Base-by-base conservation (phyloP, 768 basidiomycete genomes). In the Trametes cingulata region DNA sequence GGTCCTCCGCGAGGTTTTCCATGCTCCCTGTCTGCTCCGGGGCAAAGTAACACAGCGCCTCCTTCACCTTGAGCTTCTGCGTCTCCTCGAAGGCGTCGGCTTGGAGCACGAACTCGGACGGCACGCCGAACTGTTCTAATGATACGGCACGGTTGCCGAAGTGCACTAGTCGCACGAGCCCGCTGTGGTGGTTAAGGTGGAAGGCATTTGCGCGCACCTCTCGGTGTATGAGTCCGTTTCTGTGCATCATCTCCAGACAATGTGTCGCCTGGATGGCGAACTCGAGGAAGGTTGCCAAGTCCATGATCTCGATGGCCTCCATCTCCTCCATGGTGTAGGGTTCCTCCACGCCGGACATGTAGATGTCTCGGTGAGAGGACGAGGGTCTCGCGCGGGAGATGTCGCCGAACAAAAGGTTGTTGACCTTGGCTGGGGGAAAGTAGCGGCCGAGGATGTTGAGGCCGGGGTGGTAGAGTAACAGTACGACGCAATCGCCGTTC, bases 181-280 rank as follows among this genome's bases (percentile, higher is more conserved):
- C 86, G 39, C 86, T 84, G 71, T 87, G 84, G 1, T 85, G 79
- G 65, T 87, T 88, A 29, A 87, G 76, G 71, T 90, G 88, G 69
- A 88, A 90, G 1, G 87, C 87, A 67, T 90, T 90, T 17, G 87
- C 87, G 22, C 88, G 84, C 29, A 90, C 87, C 83, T 91, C 89
- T 57, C 87, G 80, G 69, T 91, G 89, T 17, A 85, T 80, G 42
- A 85, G 72, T 6, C 85, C 85, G 41, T 76, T 73, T 59, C 69
- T 49, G 69, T 91, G 88, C 65, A 88, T 76, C 52, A 80, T 77
- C 69, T 88, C 86, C 46, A 91, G 68, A 68, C 88, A 90, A 61
- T 83, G 83, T 2, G 89, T 87, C 2, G 88, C 85, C 65, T 90
- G 86, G 40, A 90, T 86, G 8, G 88, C 84, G 67, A 91, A 91